Evolutionary conservation across 2,329 filamentous ascomycete genomes (phyloP).

Genomic region (Calonectria fujianensis): DNA sequence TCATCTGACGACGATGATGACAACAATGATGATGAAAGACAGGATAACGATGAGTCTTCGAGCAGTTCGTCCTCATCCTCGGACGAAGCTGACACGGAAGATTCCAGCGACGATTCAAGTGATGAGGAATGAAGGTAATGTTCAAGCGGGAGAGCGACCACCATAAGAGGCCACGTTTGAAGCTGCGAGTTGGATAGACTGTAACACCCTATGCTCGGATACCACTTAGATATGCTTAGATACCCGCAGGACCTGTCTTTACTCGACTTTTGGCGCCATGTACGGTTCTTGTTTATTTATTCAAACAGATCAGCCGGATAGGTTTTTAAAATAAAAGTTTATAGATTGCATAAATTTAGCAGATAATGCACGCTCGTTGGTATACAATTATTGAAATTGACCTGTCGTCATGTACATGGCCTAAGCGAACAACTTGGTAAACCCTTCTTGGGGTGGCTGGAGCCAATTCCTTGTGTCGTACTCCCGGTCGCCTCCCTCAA

Average conservation of each 20-base stretch:
- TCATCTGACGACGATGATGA: conserved; percentile 53
- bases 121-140: conserved; percentile 48
- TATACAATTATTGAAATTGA: conserved; percentile 13
- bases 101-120: conserved; percentile 51
- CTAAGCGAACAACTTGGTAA: conserved; percentile 78
- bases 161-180: conserved; percentile 35
- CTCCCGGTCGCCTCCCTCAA: conserved; percentile 82
- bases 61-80: conserved; percentile 65
- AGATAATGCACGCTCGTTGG: not conserved
- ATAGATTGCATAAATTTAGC: conserved; percentile 19
- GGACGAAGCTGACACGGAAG: conserved; percentile 60
- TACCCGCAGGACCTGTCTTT: conserved; percentile 49
- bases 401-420: conserved; percentile 14
- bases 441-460: conserved; percentile 87
- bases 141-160: conserved; percentile 16
- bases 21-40: conserved; percentile 57
- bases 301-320: conserved; percentile 24
- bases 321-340: conserved; percentile 11
- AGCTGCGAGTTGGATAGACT: conserved; percentile 50
- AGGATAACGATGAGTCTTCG: conserved; percentile 58
- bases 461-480: conserved; percentile 97
- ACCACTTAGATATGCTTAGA: conserved; percentile 46
- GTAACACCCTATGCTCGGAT: conserved; percentile 47
- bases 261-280: conserved; percentile 33
- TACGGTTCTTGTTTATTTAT: conserved; percentile 36